Base-by-base conservation (phyloP, 1,284 basidiomycete genomes). In the Puccinia hordei region DNA sequence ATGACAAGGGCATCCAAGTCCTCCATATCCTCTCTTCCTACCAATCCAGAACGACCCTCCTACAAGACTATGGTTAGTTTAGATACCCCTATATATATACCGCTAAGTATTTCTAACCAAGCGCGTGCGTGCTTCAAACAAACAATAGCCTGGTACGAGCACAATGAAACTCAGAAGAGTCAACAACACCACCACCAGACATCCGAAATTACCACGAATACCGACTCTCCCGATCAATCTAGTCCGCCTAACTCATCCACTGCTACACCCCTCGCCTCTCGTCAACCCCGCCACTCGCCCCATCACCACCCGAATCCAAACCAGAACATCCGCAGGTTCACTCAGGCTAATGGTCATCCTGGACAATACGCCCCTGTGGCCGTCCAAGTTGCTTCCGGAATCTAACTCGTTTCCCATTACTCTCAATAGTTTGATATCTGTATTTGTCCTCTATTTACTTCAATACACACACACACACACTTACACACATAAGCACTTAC, bases 1-100 rank as follows among this genome's bases (percentile, higher is more conserved):
- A 93, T 63, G 95, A 97, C 83, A 94, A 93, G 49, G 95, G 95
- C 1, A 91, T 93, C 85, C 95, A 97, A 85, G 95, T 97, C 89
- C 89, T 98, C 49, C 90, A 92, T 81, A 97, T 97, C 84, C 95
- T 98, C 88, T 90, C 93, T 83, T 91, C 92, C 3, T 94, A 95
- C 85, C 93, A 93, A 24, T 91, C 93, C 9, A 90, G 93, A 84
- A 97, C 95, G 0, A 94, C 93, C 12, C 88, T 98, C 41, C 88
- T 98, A 35, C 95, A 98, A 86, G 95, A 84, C 65, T 79, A 81
- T 72, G 77, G 77, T 79, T 22, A 53, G 75, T 27, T 33, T 15
- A 33, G 12, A 22, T 68, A n/a, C n/a, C n/a, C n/a, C n/a, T n/a
- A n/a, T 41, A 38, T 57, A 17, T 24, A 51, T 44, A 65, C n/a